Evolutionary conservation across 331 rosid genomes (phyloP), one percentile per base, ranked within the genome.

Genomic region (Rhamnella rubrinervis): DNA sequence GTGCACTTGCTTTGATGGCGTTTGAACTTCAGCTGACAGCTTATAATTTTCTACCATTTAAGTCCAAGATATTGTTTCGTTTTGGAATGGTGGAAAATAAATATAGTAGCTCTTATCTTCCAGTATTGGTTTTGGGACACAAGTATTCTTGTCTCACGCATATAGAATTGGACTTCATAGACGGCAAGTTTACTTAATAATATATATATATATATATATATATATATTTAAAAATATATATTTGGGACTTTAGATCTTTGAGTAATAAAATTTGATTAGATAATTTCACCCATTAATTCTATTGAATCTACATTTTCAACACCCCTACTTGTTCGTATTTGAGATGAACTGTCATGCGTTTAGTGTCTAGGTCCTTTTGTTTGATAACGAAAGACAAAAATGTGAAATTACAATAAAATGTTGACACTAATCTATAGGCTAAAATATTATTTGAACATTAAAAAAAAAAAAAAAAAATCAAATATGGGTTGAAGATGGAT

Each of bases 91-190:
- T 39, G 38, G 39, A 55, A 38, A 58, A 4, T 57, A 10, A 8
- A 58, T 7, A 58, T 5, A 23, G 1, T 0, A 23, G 10, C 16
- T 7, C n/a, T 20, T 37, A 39, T 60, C 17, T 55, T 55, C 21
- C 37, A 13, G 11, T 58, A 37, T 57, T 56, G 61, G 17, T 49
- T 66, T 65, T 31, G 71, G 52, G 67, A 71, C 56, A 15, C 37
- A 55, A 55, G 77, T 53, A 19, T 71, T 71, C 71, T 64, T 56
- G 81, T 74, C 74, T 75, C 78, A 73, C 74, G 81, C 62, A 77
- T 62, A 46, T 28, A 77, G 56, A 37, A 51, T 28, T 57, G 68
- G 70, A 62, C 57, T 71, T 74, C 47, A 65, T 21, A 49, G 74
- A 77, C 57, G 82, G 66, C 71, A 71, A 73, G 61, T 60, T 60